Base-by-base conservation (phyloP, 768 basidiomycete genomes). In the Lactarius psammicola region DNA sequence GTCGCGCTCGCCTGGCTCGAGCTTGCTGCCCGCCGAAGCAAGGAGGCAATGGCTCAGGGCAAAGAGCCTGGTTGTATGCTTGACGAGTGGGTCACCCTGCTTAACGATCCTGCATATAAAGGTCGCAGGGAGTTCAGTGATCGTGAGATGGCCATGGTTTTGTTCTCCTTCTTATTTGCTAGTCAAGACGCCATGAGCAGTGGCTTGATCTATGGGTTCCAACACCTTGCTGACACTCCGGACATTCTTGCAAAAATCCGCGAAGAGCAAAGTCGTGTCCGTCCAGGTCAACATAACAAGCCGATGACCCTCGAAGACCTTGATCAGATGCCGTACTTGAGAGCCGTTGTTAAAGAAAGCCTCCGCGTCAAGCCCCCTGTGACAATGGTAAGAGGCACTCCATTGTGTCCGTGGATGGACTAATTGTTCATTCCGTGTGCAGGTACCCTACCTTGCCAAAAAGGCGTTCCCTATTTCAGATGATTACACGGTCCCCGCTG, bases 181-280 rank as follows among this genome's bases (percentile, higher is more conserved):
- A 90, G 88, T 30, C 94, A 97, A 80, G 97, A 99, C 75, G 97
- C 97, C 56, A 98, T 99, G 97, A 93, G 92, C 75, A 94, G 92
- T 66, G 95, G 95, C 58, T 80, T 98, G 72, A 94, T 97, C 73
- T 98, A 93, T 76, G 90, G 87, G 44, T 97, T 98, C 86, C 97
- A 99, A 78, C 93, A 95, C 76, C 82, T 97, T 42, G 92, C 92
- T 53, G 97, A 98, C 76, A 83, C 92, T 74, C 96, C 96, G 1
- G 90, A 94, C 30, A 79, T 97, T 61, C 78, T 96, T 70, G 86
- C 85, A 42, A 98, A 96, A 78, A 85, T 98, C 68, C 85, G 90
- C 60, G 92, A 89, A 71, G 97, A 99, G 78, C 95, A 98, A 76
- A 86, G 89, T 51, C 82, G 84, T 54, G 84, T 96, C 62, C 87